These are phyloP conservation scores for Acrodontium crateriforme DNA, from an alignment of 2,329 filamentous ascomycete genomes.

Conservation along the genomic window DNA sequence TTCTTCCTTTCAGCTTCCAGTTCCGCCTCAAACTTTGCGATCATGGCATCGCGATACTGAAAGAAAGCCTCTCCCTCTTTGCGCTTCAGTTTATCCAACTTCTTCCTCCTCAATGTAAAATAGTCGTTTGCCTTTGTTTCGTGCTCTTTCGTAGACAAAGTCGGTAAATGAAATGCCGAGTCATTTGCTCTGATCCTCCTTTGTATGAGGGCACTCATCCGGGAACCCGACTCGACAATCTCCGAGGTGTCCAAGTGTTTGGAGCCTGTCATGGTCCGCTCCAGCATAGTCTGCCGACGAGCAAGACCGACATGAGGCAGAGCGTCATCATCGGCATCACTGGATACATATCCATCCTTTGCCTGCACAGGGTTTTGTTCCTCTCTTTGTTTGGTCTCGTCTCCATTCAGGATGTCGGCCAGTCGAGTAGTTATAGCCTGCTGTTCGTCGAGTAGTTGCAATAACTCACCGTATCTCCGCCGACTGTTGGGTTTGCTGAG, in stretches of 20 bases:
- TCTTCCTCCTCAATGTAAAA: slow-evolving; percentile 15
- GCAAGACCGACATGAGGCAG: slow-evolving; percentile 14
- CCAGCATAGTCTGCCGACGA: slow-evolving; percentile 13
- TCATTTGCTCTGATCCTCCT: not conserved
- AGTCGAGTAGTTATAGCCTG: slow-evolving; percentile 13
- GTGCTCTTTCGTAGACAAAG: not conserved
- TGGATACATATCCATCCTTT: slow-evolving; percentile 19
- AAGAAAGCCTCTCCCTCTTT: slow-evolving; percentile 18
- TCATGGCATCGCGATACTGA: slow-evolving; percentile 19
- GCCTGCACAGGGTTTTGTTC: slow-evolving; percentile 6
- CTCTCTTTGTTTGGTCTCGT: too few species aligned
- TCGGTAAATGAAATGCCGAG: not conserved
- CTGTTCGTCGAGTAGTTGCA: slow-evolving; percentile 18
- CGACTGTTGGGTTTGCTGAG: slow-evolving; percentile 16
- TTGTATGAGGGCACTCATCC: too few species aligned
- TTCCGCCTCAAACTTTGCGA: slow-evolving; percentile 19
- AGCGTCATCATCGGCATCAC: slow-evolving; percentile 20
- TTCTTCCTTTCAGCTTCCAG: slow-evolving; percentile 13
- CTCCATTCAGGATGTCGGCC: slow-evolving; percentile 12
- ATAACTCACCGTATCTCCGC: slow-evolving; percentile 15
- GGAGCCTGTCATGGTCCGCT: slow-evolving; percentile 1
- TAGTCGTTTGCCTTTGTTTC: slow-evolving; percentile 10
- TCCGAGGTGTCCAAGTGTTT: too few species aligned
- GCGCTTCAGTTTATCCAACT: slow-evolving; percentile 18
- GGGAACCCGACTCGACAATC: too few species aligned